Percentiles rank a stretch among this genome's conserved stretches.
phyloP scores from a whole-genome alignment of 495 filamentous ascomycete genomes.

The Pyrenula massariospora region DNA sequence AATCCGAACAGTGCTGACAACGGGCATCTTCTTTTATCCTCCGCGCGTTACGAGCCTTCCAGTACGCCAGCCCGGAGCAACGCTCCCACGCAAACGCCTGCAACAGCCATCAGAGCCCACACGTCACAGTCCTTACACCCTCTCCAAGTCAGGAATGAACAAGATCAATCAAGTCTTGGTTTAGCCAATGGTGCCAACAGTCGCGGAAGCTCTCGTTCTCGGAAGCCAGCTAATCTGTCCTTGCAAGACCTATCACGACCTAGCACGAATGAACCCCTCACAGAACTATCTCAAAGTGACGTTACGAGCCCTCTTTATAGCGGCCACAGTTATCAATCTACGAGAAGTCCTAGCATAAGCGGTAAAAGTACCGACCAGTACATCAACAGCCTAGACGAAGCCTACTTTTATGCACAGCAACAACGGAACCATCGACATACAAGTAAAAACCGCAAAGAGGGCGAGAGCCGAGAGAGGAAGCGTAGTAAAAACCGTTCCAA shows the following conservation, averaged over 20 bases:
- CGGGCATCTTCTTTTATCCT: conserved; percentile 30
- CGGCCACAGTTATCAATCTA: conserved; percentile 32
- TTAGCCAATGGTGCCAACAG: not conserved
- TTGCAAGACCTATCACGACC: conserved; percentile 55
- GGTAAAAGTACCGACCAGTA: conserved; percentile 71
- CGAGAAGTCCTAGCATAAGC: conserved; percentile 41
- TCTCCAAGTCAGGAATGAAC: conserved; percentile 45
- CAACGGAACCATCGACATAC: conserved; percentile 28
- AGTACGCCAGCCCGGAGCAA: conserved; percentile 25
- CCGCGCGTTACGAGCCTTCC: conserved; percentile 37
- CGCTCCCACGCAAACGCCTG: conserved; percentile 42
- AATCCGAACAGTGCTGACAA: conserved; percentile 14
- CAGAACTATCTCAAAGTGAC: conserved; percentile 11
- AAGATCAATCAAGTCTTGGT: not conserved
- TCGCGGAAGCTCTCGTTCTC: conserved; percentile 42
- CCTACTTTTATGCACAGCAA: conserved; percentile 48
- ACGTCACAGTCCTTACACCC: conserved; percentile 31
- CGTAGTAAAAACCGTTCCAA: conserved; percentile 34
- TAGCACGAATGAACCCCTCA: conserved; percentile 4
- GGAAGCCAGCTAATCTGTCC: conserved; percentile 74
- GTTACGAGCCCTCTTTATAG: conserved; percentile 35
- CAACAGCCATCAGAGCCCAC: conserved; percentile 20
- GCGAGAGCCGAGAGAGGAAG: conserved; percentile 33
- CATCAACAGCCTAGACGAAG: conserved; percentile 74
- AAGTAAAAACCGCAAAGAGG: conserved; percentile 47